Conservation (phyloP, 805 yeast genomes). For the Wickerhamiella galacta region DNA sequence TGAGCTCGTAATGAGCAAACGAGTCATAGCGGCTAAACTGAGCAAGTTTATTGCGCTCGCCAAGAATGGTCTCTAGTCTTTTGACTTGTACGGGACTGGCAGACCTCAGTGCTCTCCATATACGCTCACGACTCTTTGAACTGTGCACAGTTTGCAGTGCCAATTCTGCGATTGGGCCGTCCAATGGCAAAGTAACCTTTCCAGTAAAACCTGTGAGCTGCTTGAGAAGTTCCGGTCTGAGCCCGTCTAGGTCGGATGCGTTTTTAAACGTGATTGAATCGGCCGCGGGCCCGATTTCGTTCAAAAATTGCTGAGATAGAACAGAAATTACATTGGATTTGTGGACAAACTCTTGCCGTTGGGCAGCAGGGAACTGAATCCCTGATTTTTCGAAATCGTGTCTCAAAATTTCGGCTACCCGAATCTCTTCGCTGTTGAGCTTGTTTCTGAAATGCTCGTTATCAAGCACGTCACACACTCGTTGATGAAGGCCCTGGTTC, state of each 20-base stretch:
- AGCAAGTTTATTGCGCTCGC: conserved; percentile 55
- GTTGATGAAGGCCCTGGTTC: conserved; percentile 48
- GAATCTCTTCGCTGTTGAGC: conserved; percentile 56
- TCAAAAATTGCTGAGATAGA: conserved; percentile 61
- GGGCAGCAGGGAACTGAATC: conserved; percentile 53
- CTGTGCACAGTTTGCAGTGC: conserved; percentile 42
- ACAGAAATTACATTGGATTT: conserved; percentile 68
- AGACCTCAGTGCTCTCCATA: conserved; percentile 64
- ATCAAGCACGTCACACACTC: conserved; percentile 39
- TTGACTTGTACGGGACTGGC: conserved; percentile 46
- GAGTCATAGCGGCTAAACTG: conserved; percentile 51
- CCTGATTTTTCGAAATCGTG: conserved; percentile 87
- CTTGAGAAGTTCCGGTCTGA: conserved; percentile 19
- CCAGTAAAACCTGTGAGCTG: conserved; percentile 16
- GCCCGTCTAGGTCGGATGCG: conserved; percentile 17
- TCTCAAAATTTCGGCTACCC: conserved; percentile 64
- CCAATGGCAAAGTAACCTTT: conserved; percentile 36
- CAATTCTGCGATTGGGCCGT: conserved; percentile 48
- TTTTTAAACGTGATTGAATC: conserved; percentile 12
- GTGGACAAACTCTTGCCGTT: conserved; percentile 41
- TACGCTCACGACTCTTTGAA: conserved; percentile 39
- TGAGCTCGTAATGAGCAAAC: conserved; percentile 65
- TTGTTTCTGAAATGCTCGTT: conserved; percentile 22
- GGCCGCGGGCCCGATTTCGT: conserved; percentile 25
- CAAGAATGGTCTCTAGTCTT: conserved; percentile 40